Percentiles rank a stretch among this genome's conserved stretches.
These are phyloP conservation scores for Termitomyces sp. DNA, from an alignment of 768 basidiomycete species.

Conservation along the genomic window DNA sequence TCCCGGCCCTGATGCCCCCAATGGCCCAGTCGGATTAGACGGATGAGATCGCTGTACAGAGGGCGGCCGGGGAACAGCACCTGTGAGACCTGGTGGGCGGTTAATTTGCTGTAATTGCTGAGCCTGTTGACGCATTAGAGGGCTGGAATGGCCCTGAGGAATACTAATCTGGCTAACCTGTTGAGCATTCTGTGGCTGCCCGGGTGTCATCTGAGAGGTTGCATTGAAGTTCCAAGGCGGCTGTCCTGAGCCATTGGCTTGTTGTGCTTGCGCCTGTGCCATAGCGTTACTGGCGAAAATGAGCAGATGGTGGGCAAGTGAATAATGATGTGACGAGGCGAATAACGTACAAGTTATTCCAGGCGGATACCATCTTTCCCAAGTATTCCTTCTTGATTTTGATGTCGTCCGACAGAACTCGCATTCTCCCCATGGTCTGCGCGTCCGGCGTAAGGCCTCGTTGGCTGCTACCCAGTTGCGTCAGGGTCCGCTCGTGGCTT, in stretches of 20 bases:
- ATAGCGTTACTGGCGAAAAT: constrained; percentile 14
- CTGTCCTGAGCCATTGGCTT: constrained; percentile 19
- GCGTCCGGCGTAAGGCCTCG: constrained; percentile 19
- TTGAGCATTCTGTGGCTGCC: constrained; percentile 9
- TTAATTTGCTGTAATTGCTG: constrained; percentile 25
- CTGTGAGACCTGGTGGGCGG: constrained; percentile 28
- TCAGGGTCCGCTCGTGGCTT: constrained; percentile 12
- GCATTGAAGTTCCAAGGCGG: constrained; percentile 18
- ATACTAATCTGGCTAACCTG: constrained; percentile 15
- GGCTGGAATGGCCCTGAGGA: constrained; percentile 22
- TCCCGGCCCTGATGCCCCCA: constrained; percentile 7
- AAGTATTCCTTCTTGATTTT: constrained; percentile 38
- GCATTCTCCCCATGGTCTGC: constrained; percentile 22
- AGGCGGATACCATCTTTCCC: constrained; percentile 31
- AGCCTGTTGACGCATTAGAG: constrained; percentile 29
- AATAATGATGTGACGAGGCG: background rate
- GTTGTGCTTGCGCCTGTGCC: constrained; percentile 19
- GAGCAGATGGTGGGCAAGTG: background rate
- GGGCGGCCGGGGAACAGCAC: constrained; percentile 33
- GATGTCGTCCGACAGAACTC: constrained; percentile 24
- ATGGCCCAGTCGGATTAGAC: constrained; percentile 3
- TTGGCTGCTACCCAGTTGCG: constrained; percentile 6
- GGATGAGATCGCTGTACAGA: constrained; percentile 39
- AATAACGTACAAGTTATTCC: constrained; percentile 35
- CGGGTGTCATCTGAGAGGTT: constrained; percentile 6